phyloP scores from a whole-genome alignment of 202 grass and related monocot species.

The Digitaria exilis region DNA sequence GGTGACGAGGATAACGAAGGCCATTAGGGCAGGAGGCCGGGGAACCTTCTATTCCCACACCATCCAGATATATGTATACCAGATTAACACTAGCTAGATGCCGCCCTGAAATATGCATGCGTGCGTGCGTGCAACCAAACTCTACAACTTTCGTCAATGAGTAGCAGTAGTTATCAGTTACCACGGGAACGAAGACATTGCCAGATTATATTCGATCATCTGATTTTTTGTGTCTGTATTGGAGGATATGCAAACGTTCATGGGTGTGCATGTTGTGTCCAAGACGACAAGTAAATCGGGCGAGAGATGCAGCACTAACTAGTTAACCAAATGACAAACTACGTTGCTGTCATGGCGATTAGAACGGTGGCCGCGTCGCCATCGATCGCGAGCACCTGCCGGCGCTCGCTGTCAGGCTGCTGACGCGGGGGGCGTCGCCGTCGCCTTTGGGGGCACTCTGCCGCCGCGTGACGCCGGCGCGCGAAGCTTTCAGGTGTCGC shows the following conservation, averaged over 20 bases:
- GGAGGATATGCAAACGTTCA: too few species aligned
- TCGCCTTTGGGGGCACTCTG: constrained; percentile 6
- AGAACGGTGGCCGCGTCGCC: not conserved
- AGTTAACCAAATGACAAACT: constrained; percentile 22
- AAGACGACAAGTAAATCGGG: not conserved
- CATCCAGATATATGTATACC: not conserved
- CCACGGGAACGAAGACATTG: not conserved
- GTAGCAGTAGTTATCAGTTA: too few species aligned
- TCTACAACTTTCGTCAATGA: not conserved
- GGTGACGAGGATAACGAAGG: constrained; percentile 60
- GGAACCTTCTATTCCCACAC: constrained; percentile 5
- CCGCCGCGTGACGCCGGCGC: constrained; percentile 44
- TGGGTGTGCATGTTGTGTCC: not conserved
- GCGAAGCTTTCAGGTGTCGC: constrained; percentile 57
- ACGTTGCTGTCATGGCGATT: not conserved
- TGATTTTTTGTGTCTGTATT: too few species aligned
- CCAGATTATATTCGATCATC: not conserved
- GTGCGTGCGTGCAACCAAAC: not conserved
- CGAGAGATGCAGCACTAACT: not conserved
- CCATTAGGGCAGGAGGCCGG: constrained; percentile 29
- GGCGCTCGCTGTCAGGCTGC: constrained; percentile 7
- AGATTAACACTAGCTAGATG: too few species aligned
- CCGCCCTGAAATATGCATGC: too few species aligned
- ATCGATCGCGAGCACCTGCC: not conserved
- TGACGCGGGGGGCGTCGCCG: constrained; percentile 20